Base-by-base conservation (phyloP, 1,139 yeast genomes). In the Yamadazyma epiphylla region DNA sequence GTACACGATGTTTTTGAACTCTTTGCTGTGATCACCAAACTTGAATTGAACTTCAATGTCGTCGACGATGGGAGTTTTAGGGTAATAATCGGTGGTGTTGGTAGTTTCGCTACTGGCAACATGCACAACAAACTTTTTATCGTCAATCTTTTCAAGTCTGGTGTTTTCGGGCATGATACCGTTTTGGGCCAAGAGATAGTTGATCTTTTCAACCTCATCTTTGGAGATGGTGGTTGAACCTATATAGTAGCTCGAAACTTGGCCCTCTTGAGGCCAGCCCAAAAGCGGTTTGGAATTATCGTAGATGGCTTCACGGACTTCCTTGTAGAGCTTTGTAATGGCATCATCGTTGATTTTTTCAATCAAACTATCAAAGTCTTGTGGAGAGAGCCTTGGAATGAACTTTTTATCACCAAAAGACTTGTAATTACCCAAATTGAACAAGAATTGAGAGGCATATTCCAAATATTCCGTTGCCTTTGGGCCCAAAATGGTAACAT, bases 371-470 rank as follows among this genome's bases (percentile, higher is more conserved):
- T 62, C 71, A 43, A 86, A 80, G 4, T 68, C 66, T 1, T 58
- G 71, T 24, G 44, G 48, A 1, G 66, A 31, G 24, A 85, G 48
- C 27, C 75, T 62, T 22, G 96, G 96, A 42, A 87, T 68, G 51
- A 86, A 86, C 58, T 87, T 87, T 42, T 75, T 76, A 58, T 87
- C 95, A 39, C 96, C 96, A 58, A 87, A 87, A 1, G 94, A 81
- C 60, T 85, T 86, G 67, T 77, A 87, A 55, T 87, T 87, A 40
- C 96, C 96, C 51, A 82, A 67, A 55, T 87, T 87, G 30, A 81
- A 68, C 47, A 87, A 64, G 49, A 87, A 81, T 57, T 85, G 95
- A 19, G 89, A 74, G 6, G 87, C 78, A 47, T 85, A 87, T 51
- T 85, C 94, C 52, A 86, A 61, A 53, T 82, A 84, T 13, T 57